Conservation (phyloP, 208 protist genomes). For the Endotrypanum monterogeii region DNA sequence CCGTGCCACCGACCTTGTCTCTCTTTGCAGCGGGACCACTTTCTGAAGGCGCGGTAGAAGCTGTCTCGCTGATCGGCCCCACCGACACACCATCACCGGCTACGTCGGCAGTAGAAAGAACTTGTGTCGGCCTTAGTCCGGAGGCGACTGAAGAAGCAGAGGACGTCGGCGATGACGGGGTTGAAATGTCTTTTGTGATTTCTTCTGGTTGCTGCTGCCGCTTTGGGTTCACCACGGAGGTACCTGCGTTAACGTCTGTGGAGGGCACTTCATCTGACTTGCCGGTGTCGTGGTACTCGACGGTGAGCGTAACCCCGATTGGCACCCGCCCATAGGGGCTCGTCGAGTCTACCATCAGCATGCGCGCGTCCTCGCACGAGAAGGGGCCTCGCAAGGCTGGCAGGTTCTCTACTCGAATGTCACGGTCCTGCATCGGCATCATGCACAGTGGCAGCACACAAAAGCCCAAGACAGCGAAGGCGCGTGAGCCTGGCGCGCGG, state of each 20-base stretch:
- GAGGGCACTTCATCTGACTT: constrained; percentile 4
- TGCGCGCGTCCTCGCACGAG: constrained; percentile 82
- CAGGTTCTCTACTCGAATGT: constrained; percentile 82
- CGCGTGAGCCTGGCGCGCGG: constrained; percentile 29
- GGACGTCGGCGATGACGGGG: constrained; percentile 2
- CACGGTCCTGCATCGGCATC: constrained; percentile 85
- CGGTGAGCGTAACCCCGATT: constrained; percentile 68
- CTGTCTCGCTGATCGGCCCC: neutral
- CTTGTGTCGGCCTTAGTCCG: constrained; percentile 3
- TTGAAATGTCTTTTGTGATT: constrained; percentile 18
- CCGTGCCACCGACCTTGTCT: neutral
- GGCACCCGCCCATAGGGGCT: constrained; percentile 83
- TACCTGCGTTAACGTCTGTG: constrained; percentile 2
- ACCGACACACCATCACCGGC: neutral
- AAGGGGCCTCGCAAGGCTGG: constrained; percentile 84
- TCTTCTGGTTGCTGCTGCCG: constrained; percentile 12
- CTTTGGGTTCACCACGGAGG: neutral
- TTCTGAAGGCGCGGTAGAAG: neutral
- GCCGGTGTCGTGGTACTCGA: constrained; percentile 78
- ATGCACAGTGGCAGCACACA: constrained; percentile 89
- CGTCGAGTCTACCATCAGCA: constrained; percentile 78
- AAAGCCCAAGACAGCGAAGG: constrained; percentile 77
- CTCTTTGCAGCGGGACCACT: neutral
- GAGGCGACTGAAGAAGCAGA: neutral
- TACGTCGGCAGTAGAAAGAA: constrained; percentile 29